A percentile compares a stretch with the other conserved stretches of the same genome.
phyloP scores from a whole-genome alignment of 2,329 filamentous ascomycete genomes.

The Septoria petroselini region DNA sequence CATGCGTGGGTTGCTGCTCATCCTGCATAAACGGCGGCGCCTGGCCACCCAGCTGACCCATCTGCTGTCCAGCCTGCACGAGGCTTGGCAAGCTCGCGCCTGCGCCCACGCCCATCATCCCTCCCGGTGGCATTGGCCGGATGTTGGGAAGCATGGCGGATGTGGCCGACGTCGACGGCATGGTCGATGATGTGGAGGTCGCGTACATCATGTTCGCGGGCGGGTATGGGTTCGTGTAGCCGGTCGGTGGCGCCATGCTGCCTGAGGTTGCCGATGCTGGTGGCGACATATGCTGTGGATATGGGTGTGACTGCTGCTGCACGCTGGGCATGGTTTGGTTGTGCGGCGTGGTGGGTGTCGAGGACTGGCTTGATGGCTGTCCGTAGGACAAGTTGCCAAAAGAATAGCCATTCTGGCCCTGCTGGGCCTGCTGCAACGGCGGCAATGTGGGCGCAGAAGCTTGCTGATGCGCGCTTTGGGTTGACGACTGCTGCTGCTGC shows the following conservation, averaged over 20 bases:
- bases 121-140: constrained; percentile 43
- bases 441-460: constrained; percentile 36
- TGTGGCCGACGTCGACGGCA: constrained; percentile 28
- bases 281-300: constrained; percentile 12
- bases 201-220: constrained; percentile 35
- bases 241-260: constrained; percentile 39
- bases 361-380: constrained; percentile 33
- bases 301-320: constrained; percentile 19
- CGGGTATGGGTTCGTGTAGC: constrained; percentile 32
- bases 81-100: constrained; percentile 39
- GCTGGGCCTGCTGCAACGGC: constrained; percentile 34
- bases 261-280: constrained; percentile 32
- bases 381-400: constrained; percentile 38
- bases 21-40: constrained; percentile 39
- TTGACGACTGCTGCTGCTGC: constrained; percentile 25
- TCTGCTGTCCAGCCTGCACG: constrained; percentile 30
- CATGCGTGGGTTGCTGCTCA: constrained; percentile 67
- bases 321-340: constrained; percentile 34
- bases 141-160: constrained; percentile 40
- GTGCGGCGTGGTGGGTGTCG: constrained; percentile 37
- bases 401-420: constrained; percentile 34
- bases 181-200: constrained; percentile 35
- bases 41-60: constrained; percentile 33
- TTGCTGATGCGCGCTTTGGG: constrained; percentile 28
- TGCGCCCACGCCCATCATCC: constrained; percentile 36